These are phyloP conservation scores for Gnetum montanum DNA, from an alignment of 75 land plant species.

Conservation along the genomic window DNA sequence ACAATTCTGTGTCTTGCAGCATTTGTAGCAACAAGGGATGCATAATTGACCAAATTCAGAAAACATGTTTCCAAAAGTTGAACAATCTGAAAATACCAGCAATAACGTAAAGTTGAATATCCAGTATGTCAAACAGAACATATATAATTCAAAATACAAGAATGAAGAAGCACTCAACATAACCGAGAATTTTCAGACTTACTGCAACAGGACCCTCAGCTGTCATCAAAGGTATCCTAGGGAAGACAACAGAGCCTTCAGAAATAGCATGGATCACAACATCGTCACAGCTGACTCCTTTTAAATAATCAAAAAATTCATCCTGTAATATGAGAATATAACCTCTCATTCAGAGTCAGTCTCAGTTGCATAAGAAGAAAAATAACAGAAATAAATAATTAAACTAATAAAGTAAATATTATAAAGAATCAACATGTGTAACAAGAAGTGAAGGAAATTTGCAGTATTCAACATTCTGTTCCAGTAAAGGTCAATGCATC, in stretches of 20 bases:
- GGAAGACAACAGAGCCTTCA: conserved; percentile 85
- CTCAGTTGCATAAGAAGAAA: too few species aligned
- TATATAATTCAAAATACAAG: too few species aligned
- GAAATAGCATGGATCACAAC: conserved; percentile 71
- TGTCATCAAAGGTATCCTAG: conserved; percentile 71
- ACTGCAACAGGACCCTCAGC: conserved; percentile 83
- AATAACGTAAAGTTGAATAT: conserved; percentile 4
- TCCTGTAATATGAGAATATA: conserved; percentile 37
- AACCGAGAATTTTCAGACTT: conserved; percentile 13
- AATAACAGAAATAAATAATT: too few species aligned
- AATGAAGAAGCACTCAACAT: too few species aligned
- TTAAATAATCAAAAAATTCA: conserved; percentile 59
- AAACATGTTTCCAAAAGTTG: conserved; percentile 84
- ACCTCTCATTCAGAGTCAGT: too few species aligned
- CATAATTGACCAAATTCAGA: conserved; percentile 84
- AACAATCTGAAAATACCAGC: conserved; percentile 36
- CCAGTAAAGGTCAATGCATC: too few species aligned
- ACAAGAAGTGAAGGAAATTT: too few species aligned
- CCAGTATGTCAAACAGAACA: too few species aligned
- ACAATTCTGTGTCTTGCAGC: conserved; percentile 94
- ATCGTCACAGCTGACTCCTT: conserved; percentile 61
- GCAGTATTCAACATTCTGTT: too few species aligned
- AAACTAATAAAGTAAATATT: too few species aligned
- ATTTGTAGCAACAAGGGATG: conserved; percentile 90
- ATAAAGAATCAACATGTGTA: too few species aligned